phyloP scores from a whole-genome alignment of 257 asterid species.

The Scutellaria baicalensis region DNA sequence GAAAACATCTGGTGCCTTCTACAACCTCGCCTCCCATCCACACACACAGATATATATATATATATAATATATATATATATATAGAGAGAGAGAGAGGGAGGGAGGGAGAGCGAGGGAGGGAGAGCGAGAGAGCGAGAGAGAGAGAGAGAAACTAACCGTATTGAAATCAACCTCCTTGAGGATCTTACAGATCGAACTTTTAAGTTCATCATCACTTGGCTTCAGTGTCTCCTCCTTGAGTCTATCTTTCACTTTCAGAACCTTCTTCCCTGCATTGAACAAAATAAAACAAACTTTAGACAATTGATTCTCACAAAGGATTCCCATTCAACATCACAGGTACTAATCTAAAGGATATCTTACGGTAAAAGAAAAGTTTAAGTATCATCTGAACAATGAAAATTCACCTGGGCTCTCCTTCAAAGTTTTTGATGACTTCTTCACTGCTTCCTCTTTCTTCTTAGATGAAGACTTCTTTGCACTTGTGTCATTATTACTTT shows the following conservation, averaged over 20 bases:
- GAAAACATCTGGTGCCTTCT: not conserved
- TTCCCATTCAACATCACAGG: not conserved
- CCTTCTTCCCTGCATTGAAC: conserved; percentile 35
- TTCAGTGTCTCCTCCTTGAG: conserved; percentile 30
- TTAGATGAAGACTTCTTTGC: conserved; percentile 46
- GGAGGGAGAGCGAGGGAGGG: too few species aligned
- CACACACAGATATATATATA: too few species aligned
- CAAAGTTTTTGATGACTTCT: conserved; percentile 43
- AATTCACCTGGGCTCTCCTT: conserved; percentile 59
- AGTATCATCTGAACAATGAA: not conserved
- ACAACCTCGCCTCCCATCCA: not conserved
- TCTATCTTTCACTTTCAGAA: conserved; percentile 37
- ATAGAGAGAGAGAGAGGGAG: too few species aligned
- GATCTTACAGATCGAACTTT: conserved; percentile 32
- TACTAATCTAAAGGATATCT: not conserved
- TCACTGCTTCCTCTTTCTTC: conserved; percentile 45
- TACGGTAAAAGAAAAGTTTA: not conserved
- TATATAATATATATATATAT: too few species aligned
- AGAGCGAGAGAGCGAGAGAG: not conserved
- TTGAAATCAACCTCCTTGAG: conserved; percentile 64
- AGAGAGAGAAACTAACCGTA: conserved; percentile 36
- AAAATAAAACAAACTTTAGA: conserved; percentile 8
- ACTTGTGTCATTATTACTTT: conserved; percentile 32
- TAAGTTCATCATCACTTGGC: conserved; percentile 50
- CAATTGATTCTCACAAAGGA: not conserved